Evolutionary conservation across 176 grass and related monocot genomes (phyloP).

Genomic region (Zea luxurians): DNA sequence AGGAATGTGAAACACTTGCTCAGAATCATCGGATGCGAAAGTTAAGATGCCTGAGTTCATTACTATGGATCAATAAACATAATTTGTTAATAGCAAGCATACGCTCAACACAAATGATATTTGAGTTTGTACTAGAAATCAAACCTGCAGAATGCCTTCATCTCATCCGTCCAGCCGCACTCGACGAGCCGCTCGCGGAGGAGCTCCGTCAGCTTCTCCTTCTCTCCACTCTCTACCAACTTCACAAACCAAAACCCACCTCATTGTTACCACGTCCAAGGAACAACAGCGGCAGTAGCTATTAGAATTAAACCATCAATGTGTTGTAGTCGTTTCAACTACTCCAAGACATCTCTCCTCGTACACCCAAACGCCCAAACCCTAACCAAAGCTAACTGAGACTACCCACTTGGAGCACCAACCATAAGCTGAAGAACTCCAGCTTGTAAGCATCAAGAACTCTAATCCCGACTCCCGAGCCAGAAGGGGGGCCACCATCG

Average conservation of each 20-base stretch:
- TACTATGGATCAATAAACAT: background rate
- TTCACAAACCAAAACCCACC: constrained; percentile 56
- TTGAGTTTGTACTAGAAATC: constrained; percentile 9
- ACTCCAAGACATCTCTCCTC: too few relatives aligned
- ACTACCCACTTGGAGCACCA: background rate
- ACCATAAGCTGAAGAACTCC: background rate
- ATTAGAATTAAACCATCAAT: too few relatives aligned
- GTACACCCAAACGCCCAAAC: constrained; percentile 13
- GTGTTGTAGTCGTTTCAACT: too few relatives aligned
- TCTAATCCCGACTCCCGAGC: background rate
- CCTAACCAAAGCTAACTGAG: constrained; percentile 40
- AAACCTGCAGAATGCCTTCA: constrained; percentile 99
- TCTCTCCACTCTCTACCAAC: constrained; percentile 98
- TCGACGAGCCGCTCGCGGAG: constrained; percentile 90
- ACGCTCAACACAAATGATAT: background rate
- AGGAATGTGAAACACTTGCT: background rate
- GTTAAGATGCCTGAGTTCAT: background rate
- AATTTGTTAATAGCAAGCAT: background rate
- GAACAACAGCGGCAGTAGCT: background rate
- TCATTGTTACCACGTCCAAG: background rate
- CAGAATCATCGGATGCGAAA: background rate
- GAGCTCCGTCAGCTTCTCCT: constrained; percentile 97
- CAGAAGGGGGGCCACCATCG: background rate
- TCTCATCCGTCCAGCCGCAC: constrained; percentile 96
- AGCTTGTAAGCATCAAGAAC: background rate